Percentiles rank a stretch among this genome's conserved stretches.
Conservation (phyloP, 2,329 filamentous ascomycete species). For the Trichoderma sp. region DNA sequence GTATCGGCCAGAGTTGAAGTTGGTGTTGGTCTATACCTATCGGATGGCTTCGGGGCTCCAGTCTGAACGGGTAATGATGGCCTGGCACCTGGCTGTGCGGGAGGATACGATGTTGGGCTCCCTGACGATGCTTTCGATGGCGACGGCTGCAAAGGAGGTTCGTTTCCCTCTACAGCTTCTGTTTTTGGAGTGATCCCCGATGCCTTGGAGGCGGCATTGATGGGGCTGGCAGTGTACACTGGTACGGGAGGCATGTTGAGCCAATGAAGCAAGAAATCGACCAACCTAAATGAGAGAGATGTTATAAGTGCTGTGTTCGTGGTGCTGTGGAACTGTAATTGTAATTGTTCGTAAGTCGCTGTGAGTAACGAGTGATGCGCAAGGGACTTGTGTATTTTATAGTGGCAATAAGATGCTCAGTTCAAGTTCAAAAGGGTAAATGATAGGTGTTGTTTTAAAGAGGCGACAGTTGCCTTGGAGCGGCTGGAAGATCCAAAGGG, state of each 20-base stretch:
- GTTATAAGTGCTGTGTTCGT: background rate
- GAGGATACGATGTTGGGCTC: conserved; percentile 34
- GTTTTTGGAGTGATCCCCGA: conserved; percentile 49
- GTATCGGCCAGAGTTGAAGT: conserved; percentile 42
- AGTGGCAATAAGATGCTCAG: background rate
- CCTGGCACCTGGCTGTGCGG: conserved; percentile 47
- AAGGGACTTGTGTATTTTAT: background rate
- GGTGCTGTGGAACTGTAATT: background rate
- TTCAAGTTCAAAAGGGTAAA: background rate
- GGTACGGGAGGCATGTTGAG: conserved; percentile 57
- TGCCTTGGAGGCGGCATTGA: conserved; percentile 55
- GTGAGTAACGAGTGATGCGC: background rate
- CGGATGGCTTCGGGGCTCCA: conserved; percentile 34
- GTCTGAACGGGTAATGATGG: conserved; percentile 46
- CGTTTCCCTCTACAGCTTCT: conserved; percentile 26
- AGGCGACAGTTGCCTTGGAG: background rate
- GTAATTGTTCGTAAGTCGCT: background rate
- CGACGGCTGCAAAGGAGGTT: conserved; percentile 24
- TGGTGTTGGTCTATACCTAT: conserved; percentile 41
- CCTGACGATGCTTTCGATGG: conserved; percentile 30
- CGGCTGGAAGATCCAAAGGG: background rate
- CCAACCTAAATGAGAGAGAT: background rate
- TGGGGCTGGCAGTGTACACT: conserved; percentile 58
- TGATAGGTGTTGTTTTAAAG: background rate
- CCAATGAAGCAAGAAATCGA: background rate